Evolutionary conservation across 371 early-diverging fungal species (phyloP), one percentile per base, ranked within the genome.

Genomic region (Globomyces sp.): DNA sequence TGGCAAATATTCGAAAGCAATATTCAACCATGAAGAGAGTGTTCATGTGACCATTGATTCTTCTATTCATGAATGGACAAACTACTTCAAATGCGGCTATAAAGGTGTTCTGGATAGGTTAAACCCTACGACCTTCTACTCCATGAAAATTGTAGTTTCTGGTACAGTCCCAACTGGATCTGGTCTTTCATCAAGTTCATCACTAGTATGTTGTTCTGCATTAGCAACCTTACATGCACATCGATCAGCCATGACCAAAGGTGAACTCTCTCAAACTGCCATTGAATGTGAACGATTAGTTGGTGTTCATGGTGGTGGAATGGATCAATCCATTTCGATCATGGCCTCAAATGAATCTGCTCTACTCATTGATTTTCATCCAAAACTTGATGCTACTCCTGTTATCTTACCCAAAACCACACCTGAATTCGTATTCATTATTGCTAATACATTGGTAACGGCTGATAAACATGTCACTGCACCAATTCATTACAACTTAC

Each of bases 311-410:
- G 81, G 85, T 47, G 95, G 93, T 13, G 89, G 84, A 78, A 95
- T 95, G 96, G 96, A 96, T 72, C 94, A 96, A 73, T 85, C 90
- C 43, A 89, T 88, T 62, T 93, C 92, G n/a, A 85, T 94, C 40
- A 86, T 93, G 70, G 87, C 90, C 40, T 76, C 81, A 55, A 81
- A 80, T 57, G 85, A 83, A 41, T 83, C 85, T 41, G 93, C 93
- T 1, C 81, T 90, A 44, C 83, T 89, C 65, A 92, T 96, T 68
- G 87, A 94, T 68, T 96, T 96, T 77, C 80, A 85, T 8, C 96
- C 96, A 41, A 77, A 70, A 44, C 84, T 93, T 43, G 77, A 72
- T 36, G 89, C 89, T 47, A 80, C 78, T 0, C 87, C 84, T 10
- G 87, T 90, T 65, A 86, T 88, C 11, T 69, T 79, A 57, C 76